Percentiles rank a stretch among this genome's conserved stretches.
These are phyloP conservation scores for Cladosporium colombiae DNA, from an alignment of 2,329 filamentous ascomycete genomes.

Conservation along the genomic window DNA sequence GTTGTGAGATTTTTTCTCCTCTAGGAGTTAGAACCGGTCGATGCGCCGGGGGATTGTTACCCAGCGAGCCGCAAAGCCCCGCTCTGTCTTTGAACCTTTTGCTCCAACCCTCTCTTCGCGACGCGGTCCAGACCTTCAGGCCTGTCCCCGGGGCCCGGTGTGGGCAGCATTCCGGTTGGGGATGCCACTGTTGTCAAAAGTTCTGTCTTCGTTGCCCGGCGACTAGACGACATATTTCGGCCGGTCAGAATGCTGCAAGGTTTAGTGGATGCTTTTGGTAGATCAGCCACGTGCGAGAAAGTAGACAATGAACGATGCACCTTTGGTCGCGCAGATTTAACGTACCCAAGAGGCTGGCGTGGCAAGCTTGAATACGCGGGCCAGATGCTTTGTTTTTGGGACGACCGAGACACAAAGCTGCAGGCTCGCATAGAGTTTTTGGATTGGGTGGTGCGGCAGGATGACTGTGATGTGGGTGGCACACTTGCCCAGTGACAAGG, in stretches of 20 bases:
- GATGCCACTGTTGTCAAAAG: constrained; percentile 8
- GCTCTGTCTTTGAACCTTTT: constrained; percentile 9
- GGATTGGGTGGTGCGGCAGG: constrained; percentile 1
- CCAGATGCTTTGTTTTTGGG: constrained; percentile 3
- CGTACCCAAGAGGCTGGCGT: not conserved
- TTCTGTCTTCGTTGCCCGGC: not conserved
- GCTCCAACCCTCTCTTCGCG: constrained; percentile 4
- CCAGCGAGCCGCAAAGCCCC: constrained; percentile 18
- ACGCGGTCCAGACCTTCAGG: constrained; percentile 3
- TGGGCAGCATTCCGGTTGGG: constrained; percentile 12
- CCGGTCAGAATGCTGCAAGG: not conserved
- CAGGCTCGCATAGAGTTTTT: constrained; percentile 1
- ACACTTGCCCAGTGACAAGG: constrained; percentile 10
- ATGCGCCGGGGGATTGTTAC: not conserved
- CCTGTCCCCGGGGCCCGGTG: not conserved
- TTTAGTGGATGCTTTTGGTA: not conserved
- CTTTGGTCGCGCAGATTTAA: not conserved
- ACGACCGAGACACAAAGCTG: constrained; percentile 1
- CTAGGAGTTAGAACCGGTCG: constrained; percentile 4
- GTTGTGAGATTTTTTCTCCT: not conserved
- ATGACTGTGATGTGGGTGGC: constrained; percentile 7
- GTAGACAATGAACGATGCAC: not conserved
- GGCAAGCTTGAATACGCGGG: constrained; percentile 7
- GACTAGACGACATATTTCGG: not conserved
- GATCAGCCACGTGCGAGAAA: constrained; percentile 18